Evolutionary conservation across 1,284 basidiomycete genomes (phyloP), one percentile per base, ranked within the genome.

Genomic region (Boletus albobrunnescens): DNA sequence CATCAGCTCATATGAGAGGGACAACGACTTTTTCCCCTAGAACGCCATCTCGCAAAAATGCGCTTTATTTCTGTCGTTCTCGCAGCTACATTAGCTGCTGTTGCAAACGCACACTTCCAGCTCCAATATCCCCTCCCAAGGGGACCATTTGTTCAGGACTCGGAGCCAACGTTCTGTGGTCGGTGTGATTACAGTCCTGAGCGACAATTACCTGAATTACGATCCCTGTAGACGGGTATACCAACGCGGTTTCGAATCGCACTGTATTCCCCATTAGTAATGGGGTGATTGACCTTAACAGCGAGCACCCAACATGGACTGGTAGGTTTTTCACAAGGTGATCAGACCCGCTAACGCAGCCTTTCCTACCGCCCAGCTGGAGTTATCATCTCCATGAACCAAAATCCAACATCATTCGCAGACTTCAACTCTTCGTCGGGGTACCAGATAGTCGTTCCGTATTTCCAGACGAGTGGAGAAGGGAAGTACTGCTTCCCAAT

Each of bases 121-220:
- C 71, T 84, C 23, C 71, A 77, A 51, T 84, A 77, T 55, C 82
- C 83, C 20, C 55, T 65, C 9, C 75, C 79, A 24, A 72, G 82
- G 44, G 82, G 82, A 1, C 57, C 57, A 0, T 82, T 82, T 56
- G 72, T 73, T 37, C 61, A 75, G 27, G 70, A 78, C 49, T 64
- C 68, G 16, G 80, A 84, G 56, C 67, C 70, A 12, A 57, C 64
- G 3, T 79, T 77, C 58, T 77, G 78, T 53, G 72, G 73, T 76
- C 40, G 46, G 72, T 62, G 20, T 28, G 32, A 36, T 31, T 2
- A 14, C 6, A n/a, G 30, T 36, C 14, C 12, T 47, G 28, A 30
- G 17, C 14, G n/a, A 7, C 30, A 14, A 36, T 38, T 4, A 28
- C 33, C 49, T 46, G 24, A 50, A 36, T 16, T 4, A 33, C 6